Evolutionary conservation across 305 asterid genomes (phyloP), one percentile per base, ranked within the genome.

Genomic region (Fraxinus sp.): DNA sequence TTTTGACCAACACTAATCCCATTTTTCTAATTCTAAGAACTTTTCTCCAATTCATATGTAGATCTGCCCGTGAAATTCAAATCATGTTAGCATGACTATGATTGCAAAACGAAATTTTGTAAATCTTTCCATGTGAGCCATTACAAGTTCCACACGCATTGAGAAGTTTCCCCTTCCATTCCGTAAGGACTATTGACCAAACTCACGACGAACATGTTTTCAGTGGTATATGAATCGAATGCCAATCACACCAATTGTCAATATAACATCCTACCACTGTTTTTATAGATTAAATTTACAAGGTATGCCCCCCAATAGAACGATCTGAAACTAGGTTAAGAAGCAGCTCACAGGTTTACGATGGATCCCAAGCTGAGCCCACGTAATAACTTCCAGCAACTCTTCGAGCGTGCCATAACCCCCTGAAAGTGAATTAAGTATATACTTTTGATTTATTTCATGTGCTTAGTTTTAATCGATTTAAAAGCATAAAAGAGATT

Each of bases 371-470:
- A 95, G 94, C 84, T 95, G 99, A 85, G 99, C 98, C 99, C 99
- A 95, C 52, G 98, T 95, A 80, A 95, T 93, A 78, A 95, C 97
- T 86, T 95, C 98, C 20, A 95, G 97, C 86, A 95, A 89, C 88
- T 95, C 99, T 85, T 95, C 99, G 24, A 95, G 94, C n/a, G 99
- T 95, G 36, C 99, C 99, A 85, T 95, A 95, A 39, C 99, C 99
- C 83, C 98, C 98, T 95, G 82, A 79, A 28, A 24, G 36, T 81
- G 14, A 74, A 28, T 2, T 39, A 44, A 39, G 2, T 16, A 49
- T 4, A 7, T 4, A 28, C 6, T 14, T 68, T 66, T 28, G 1
- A 68, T 68, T 68, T 68, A 11, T 68, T 68, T 14, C 36, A 26
- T 36, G 4, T 7, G 1, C 30, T 59, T 59, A 11, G 36, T 11